Percentiles rank a stretch among this genome's conserved stretches.
These are phyloP conservation scores for Leccinum griseonigrum DNA, from an alignment of 1,284 basidiomycete species.

Conservation along the genomic window DNA sequence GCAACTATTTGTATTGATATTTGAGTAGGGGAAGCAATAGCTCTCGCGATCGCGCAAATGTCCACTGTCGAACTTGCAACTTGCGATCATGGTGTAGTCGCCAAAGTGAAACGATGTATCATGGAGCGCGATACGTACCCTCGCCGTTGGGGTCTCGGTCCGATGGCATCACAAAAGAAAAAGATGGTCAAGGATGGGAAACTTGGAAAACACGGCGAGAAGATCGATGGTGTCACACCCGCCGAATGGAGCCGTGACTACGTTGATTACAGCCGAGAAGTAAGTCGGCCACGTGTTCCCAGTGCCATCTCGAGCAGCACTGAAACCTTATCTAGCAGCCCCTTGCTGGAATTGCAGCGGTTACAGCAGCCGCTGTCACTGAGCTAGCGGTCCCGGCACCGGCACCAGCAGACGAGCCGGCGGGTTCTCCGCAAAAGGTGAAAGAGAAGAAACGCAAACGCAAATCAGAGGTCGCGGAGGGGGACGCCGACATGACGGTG, in stretches of 20 bases:
- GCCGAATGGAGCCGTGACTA: constrained; percentile 91
- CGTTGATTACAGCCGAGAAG: constrained; percentile 83
- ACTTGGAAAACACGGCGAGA: constrained; percentile 94
- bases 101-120: constrained; percentile 99
- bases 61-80: constrained; percentile 97
- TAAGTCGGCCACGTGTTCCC: constrained; percentile 21
- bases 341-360: constrained; percentile 29
- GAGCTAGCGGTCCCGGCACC: constrained; percentile 13
- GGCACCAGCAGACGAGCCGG: constrained; percentile 34
- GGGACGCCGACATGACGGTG: constrained; percentile 39
- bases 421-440: constrained; percentile 42
- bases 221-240: constrained; percentile 89
- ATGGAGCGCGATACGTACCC: constrained; percentile 99
- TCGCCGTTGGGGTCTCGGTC: constrained; percentile 96
- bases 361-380: constrained; percentile 21
- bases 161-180: constrained; percentile 97
- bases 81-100: constrained; percentile 98
- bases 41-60: constrained; percentile 97
- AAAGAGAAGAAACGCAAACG: constrained; percentile 77
- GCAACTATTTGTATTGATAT: constrained; percentile 7
- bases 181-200: constrained; percentile 96
- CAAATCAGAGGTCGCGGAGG: constrained; percentile 58
- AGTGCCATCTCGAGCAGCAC: constrained; percentile 10
- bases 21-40: constrained; percentile 86
- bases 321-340: constrained; percentile 37